phyloP scores from a whole-genome alignment of 495 filamentous ascomycete species.

The Neurospora intermedia region DNA sequence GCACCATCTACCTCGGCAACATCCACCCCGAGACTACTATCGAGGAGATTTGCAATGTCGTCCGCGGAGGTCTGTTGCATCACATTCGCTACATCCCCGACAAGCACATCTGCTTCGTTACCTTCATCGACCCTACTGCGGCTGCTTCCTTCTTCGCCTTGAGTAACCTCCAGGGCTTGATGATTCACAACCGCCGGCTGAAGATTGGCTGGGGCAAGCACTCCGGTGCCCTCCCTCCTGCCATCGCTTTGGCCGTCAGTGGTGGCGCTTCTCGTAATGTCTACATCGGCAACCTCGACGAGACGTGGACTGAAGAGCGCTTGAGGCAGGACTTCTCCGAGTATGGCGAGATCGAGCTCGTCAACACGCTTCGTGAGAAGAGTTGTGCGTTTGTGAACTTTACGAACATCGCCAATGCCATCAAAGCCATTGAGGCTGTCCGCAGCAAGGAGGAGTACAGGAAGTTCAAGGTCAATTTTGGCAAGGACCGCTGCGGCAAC shows the following conservation, averaged over 20 bases:
- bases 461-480: constrained; percentile 99
- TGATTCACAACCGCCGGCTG: constrained; percentile 96
- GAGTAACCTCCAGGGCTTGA: constrained; percentile 91
- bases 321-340: constrained; percentile 94
- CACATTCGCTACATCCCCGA: constrained; percentile 99
- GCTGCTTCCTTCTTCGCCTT: constrained; percentile 96
- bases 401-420: constrained; percentile 98
- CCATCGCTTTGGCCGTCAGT: constrained; percentile 91
- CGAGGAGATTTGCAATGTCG: constrained; percentile 97
- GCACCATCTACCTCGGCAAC: constrained; percentile 96
- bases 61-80: constrained; percentile 84
- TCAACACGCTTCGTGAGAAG: constrained; percentile 95
- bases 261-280: constrained; percentile 95
- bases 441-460: constrained; percentile 90
- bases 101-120: constrained; percentile 99
- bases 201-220: constrained; percentile 99
- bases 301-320: constrained; percentile 93
- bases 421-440: constrained; percentile 96
- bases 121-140: constrained; percentile 96
- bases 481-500: constrained; percentile 96
- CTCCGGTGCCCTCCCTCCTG: constrained; percentile 90
- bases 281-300: constrained; percentile 94
- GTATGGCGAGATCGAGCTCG: constrained; percentile 95
- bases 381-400: constrained; percentile 99
- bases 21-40: constrained; percentile 98